phyloP scores from a whole-genome alignment of 352 stramenopile genomes.

The Saprolegnia parasitica region DNA sequence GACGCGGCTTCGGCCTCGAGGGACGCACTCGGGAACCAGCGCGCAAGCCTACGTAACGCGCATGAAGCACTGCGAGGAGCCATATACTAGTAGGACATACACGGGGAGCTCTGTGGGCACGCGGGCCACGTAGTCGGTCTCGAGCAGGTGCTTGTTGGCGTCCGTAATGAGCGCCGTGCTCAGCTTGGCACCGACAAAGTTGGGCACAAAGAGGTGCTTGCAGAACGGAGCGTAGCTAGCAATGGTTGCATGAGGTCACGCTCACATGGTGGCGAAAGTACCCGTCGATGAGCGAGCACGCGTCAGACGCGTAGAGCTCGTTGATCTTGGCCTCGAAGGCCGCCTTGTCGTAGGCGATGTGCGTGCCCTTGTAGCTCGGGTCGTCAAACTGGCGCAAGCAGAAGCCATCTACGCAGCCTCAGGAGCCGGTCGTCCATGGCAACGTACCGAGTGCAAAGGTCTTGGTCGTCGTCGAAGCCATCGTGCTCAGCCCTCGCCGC shows the following conservation, averaged over 20 bases:
- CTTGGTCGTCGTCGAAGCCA: neutral
- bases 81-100: conserved; percentile 34
- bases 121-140: conserved; percentile 93
- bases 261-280: neutral
- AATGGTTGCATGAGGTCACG: neutral
- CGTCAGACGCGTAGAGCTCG: conserved; percentile 56
- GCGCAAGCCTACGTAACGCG: conserved; percentile 43
- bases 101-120: conserved; percentile 94
- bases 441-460: conserved; percentile 3
- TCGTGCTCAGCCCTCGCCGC: neutral
- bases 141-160: conserved; percentile 90
- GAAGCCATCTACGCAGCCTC: conserved; percentile 57
- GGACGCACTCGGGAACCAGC: conserved; percentile 90
- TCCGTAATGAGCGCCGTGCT: conserved; percentile 89
- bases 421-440: neutral
- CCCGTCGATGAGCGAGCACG: conserved; percentile 34
- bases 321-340: conserved; percentile 82
- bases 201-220: conserved; percentile 97
- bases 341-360: conserved; percentile 63
- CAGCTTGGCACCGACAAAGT: conserved; percentile 87
- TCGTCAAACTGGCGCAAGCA: conserved; percentile 83
- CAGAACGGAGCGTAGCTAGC: conserved; percentile 96
- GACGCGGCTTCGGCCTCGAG: conserved; percentile 81
- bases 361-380: conserved; percentile 63
- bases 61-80: neutral